Evolutionary conservation across 2,329 filamentous ascomycete genomes (phyloP).

Genomic region (Graphilbum fragrans): DNA sequence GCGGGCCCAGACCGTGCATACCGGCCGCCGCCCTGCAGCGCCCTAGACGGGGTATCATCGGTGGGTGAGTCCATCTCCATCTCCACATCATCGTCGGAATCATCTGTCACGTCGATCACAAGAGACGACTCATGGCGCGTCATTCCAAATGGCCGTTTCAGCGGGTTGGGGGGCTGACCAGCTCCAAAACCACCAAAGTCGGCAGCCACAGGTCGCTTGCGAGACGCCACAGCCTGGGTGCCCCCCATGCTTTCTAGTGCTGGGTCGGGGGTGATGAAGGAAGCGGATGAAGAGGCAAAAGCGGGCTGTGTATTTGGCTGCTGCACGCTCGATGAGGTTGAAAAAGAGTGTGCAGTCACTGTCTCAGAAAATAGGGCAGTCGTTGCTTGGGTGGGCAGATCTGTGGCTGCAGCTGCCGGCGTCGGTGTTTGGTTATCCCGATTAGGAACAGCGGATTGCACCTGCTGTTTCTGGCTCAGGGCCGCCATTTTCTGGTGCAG

Average conservation of each 20-base stretch:
- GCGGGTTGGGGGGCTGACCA: conserved; percentile 15
- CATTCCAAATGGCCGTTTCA: conserved; percentile 53
- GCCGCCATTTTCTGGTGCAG: conserved; percentile 70
- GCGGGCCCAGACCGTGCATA: conserved; percentile 22
- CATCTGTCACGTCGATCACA: conserved; percentile 78
- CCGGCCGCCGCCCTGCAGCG: conserved; percentile 14
- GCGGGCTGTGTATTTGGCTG: background rate
- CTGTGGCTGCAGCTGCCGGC: background rate
- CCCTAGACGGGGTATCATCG: conserved; percentile 23
- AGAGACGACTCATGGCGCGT: conserved; percentile 48
- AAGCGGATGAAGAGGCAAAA: background rate
- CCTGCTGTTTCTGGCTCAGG: conserved; percentile 37
- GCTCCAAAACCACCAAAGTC: conserved; percentile 52
- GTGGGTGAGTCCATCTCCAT: conserved; percentile 53
- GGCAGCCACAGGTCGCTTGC: conserved; percentile 45
- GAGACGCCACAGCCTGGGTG: background rate
- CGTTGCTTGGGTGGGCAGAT: too few relatives aligned
- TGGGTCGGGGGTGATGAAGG: too few relatives aligned
- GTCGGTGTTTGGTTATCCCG: background rate
- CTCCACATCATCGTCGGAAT: conserved; percentile 47
- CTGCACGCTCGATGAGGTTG: too few relatives aligned
- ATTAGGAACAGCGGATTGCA: background rate
- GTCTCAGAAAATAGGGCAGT: too few relatives aligned
- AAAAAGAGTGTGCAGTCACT: too few relatives aligned
- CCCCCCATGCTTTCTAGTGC: too few relatives aligned